Percentiles rank a stretch among this genome's conserved stretches.
phyloP scores from a whole-genome alignment of 2,329 filamentous ascomycete species.

The Epicoccum nigrum region DNA sequence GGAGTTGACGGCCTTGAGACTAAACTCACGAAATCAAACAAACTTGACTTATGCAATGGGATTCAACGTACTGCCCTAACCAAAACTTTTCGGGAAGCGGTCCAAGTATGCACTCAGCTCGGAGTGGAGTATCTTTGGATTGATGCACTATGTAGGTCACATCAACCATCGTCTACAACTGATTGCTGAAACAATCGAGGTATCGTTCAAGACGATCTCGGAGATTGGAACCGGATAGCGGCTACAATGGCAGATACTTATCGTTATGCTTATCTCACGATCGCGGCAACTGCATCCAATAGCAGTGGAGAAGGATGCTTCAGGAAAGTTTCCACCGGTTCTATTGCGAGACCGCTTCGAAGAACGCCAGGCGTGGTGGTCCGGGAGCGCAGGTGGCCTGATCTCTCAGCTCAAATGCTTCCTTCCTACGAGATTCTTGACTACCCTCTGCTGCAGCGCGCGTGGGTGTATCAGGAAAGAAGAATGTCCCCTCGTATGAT shows the following conservation, averaged over 20 bases:
- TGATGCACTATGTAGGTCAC: neutral
- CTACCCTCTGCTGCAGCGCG: neutral
- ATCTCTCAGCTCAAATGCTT: neutral
- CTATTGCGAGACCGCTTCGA: neutral
- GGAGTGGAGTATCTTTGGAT: neutral
- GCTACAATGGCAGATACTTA: slow-evolving; percentile 16
- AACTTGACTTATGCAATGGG: too few species aligned
- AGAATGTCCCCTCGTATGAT: neutral
- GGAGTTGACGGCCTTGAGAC: too few species aligned
- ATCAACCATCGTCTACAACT: too few species aligned
- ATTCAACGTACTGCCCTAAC: too few species aligned
- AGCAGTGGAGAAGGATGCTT: neutral
- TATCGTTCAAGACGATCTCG: slow-evolving; percentile 6
- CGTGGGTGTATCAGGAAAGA: neutral
- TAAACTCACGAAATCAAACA: too few species aligned
- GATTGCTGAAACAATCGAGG: too few species aligned
- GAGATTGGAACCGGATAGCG: slow-evolving; percentile 9
- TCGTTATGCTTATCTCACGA: slow-evolving; percentile 6
- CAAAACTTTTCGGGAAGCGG: neutral
- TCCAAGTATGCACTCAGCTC: neutral
- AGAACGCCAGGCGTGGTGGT: neutral
- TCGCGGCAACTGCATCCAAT: neutral
- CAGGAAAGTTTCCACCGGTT: neutral
- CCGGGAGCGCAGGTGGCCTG: neutral
- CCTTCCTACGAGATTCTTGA: neutral